A percentile compares a stretch with the other conserved stretches of the same genome.
Conservation (phyloP, 1,284 basidiomycete genomes). For the Thecaphora frezii region DNA sequence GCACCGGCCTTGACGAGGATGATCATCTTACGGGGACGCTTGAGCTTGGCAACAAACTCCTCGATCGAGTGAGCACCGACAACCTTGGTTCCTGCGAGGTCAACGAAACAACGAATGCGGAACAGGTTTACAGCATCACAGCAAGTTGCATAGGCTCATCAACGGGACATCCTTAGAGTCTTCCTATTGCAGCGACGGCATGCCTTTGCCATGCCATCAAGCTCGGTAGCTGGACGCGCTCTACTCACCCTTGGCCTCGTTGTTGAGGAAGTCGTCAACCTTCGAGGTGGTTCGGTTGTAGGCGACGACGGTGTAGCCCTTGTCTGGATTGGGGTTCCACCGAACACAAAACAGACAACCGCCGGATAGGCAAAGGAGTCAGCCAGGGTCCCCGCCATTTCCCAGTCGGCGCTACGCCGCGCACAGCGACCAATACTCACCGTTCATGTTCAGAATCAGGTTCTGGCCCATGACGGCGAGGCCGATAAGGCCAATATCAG, state of each 20-base stretch:
- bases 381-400: too few species aligned
- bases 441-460: slow-evolving; percentile 60
- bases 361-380: too few species aligned
- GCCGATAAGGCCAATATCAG: slow-evolving; percentile 59
- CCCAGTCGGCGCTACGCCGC: too few species aligned
- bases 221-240: too few species aligned
- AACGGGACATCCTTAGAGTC: slow-evolving; percentile 7
- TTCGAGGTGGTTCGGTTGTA: slow-evolving; percentile 97
- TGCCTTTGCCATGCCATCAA: too few species aligned
- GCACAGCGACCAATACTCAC: slow-evolving; percentile 28
- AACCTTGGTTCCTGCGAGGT: slow-evolving; percentile 74
- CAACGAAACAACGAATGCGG: neutral
- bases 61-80: slow-evolving; percentile 91
- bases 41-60: slow-evolving; percentile 71
- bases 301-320: slow-evolving; percentile 93
- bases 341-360: neutral
- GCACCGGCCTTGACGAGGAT: slow-evolving; percentile 79
- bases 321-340: slow-evolving; percentile 66
- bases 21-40: slow-evolving; percentile 75
- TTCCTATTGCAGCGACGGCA: too few species aligned
- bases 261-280: slow-evolving; percentile 90
- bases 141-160: neutral
- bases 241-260: slow-evolving; percentile 93
- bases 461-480: slow-evolving; percentile 59
- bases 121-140: neutral